Percentiles rank a stretch among this genome's conserved stretches.
These are phyloP conservation scores for Leersia perrieri DNA, from an alignment of 176 grass and related monocot species.

Conservation along the genomic window DNA sequence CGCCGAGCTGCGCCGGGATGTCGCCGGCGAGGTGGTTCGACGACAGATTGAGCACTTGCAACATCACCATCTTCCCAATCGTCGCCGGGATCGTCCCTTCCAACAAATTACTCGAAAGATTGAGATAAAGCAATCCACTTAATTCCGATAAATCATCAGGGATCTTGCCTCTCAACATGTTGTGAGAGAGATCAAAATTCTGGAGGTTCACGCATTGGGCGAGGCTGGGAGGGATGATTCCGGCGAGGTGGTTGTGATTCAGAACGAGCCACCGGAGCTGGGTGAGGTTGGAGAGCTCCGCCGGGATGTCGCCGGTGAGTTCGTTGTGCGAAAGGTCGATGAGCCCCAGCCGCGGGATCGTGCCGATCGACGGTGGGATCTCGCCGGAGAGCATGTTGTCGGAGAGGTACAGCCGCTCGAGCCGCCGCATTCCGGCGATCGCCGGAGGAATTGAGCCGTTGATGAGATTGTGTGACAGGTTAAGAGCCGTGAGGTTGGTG, in stretches of 20 bases:
- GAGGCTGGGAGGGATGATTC: conserved; percentile 35
- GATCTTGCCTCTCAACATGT: conserved; percentile 53
- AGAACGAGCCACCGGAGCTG: conserved; percentile 51
- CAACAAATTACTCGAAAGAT: conserved; percentile 62
- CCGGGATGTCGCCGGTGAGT: conserved; percentile 36
- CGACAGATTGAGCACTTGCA: conserved; percentile 79
- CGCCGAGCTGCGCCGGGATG: conserved; percentile 57
- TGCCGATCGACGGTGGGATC: conserved; percentile 61
- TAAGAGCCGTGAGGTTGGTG: conserved; percentile 69
- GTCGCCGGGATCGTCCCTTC: conserved; percentile 65
- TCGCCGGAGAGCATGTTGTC: conserved; percentile 74
- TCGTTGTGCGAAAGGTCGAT: conserved; percentile 68
- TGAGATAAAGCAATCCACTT: conserved; percentile 59
- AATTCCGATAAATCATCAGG: conserved; percentile 52
- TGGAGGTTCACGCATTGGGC: conserved; percentile 34
- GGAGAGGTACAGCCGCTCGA: conserved; percentile 74
- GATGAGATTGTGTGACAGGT: conserved; percentile 55
- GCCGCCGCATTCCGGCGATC: conserved; percentile 53
- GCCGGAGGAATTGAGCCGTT: conserved; percentile 70
- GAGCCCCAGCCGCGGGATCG: conserved; percentile 54
- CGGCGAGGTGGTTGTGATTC: conserved; percentile 37
- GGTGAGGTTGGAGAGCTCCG: conserved; percentile 47
- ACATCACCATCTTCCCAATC: conserved; percentile 73
- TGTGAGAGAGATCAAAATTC: conserved; percentile 74
- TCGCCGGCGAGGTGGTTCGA: conserved; percentile 60